phyloP scores from a whole-genome alignment of 805 yeast genomes.

The Saturnispora hagleri region DNA sequence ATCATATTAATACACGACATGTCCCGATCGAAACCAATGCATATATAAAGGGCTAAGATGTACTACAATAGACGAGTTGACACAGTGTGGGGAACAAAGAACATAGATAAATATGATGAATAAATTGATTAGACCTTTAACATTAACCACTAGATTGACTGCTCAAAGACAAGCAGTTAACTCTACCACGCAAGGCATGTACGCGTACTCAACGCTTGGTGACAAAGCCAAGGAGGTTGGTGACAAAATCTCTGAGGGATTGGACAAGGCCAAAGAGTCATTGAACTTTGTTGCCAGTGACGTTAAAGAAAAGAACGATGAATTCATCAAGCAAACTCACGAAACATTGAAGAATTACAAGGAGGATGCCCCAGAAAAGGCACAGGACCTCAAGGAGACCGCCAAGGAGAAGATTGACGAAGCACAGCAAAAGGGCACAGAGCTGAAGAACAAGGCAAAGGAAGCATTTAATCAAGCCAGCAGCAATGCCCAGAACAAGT shows the following conservation, averaged over 20 bases:
- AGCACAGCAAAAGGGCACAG: neutral
- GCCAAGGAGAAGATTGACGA: constrained; percentile 4
- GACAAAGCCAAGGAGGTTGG: constrained; percentile 8
- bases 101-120: neutral
- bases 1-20: neutral
- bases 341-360: neutral
- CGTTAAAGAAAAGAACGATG: constrained; percentile 1
- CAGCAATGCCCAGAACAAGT: neutral
- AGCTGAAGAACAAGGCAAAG: neutral
- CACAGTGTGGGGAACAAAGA: neutral
- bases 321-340: neutral
- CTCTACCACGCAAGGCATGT: neutral
- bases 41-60: neutral
- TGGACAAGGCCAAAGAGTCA: constrained; percentile 2
- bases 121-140: neutral
- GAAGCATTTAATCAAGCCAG: neutral
- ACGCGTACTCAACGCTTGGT: constrained; percentile 7
- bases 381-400: constrained; percentile 7
- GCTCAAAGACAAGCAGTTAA: neutral
- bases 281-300: constrained; percentile 1
- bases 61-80: neutral
- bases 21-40: neutral
- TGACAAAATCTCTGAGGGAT: constrained; percentile 2
- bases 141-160: neutral
- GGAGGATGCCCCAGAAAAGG: neutral